Evolutionary conservation across 441 rosid species (phyloP).

Genomic region (Croton laevigatus): DNA sequence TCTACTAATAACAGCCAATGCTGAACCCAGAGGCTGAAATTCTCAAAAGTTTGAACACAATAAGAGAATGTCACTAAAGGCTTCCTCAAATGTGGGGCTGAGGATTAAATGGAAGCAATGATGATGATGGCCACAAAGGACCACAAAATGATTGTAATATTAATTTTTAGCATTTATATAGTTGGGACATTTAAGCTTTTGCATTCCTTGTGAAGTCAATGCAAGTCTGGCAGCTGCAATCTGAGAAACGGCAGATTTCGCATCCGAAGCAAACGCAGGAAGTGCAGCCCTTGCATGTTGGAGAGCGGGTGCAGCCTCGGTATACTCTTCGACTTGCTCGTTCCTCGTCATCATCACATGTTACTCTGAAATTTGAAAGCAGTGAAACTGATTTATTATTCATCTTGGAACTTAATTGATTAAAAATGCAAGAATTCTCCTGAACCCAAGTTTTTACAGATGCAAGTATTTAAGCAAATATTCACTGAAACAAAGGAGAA

Average conservation of each 20-base stretch:
- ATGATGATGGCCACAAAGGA: constrained; percentile 13
- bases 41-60: constrained; percentile 23
- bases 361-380: constrained; percentile 41
- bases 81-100: constrained; percentile 11
- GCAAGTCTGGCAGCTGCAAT: constrained; percentile 98
- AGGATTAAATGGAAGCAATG: constrained; percentile 14
- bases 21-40: constrained; percentile 25
- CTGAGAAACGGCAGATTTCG: constrained; percentile 79
- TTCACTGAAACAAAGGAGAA: too few relatives aligned
- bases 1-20: constrained; percentile 27
- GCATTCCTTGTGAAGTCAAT: constrained; percentile 76
- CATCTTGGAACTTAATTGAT: neutral
- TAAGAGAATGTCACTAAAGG: constrained; percentile 12
- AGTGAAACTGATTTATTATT: neutral
- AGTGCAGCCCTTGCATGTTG: constrained; percentile 95
- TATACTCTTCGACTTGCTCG: constrained; percentile 84
- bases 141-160: constrained; percentile 13
- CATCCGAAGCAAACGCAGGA: constrained; percentile 98
- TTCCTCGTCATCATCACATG: constrained; percentile 90
- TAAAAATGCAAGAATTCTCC: too few relatives aligned
- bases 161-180: neutral
- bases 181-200: constrained; percentile 34
- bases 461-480: too few relatives aligned
- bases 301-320: constrained; percentile 77
- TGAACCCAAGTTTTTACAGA: too few relatives aligned